Conservation (phyloP, 768 basidiomycete genomes). For the Phlegmacium glaucopus region DNA sequence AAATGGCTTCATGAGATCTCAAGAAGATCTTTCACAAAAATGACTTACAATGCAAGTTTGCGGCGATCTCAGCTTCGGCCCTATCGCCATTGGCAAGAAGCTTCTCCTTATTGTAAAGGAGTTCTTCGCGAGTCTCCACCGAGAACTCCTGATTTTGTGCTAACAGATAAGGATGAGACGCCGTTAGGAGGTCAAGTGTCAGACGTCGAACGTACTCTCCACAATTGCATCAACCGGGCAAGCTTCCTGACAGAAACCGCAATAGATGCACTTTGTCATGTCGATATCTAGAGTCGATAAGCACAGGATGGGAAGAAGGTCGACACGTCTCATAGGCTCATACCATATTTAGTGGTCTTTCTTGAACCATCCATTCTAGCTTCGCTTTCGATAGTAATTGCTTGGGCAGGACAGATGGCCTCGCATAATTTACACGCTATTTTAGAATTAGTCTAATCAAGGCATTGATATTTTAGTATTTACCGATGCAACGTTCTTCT, state of each 20-base stretch:
- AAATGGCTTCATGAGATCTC: conserved; percentile 16
- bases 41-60: conserved; percentile 77
- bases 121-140: conserved; percentile 96
- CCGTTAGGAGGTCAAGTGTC: conserved; percentile 5
- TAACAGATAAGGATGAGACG: conserved; percentile 26
- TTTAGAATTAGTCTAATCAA: too few relatives aligned
- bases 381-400: conserved; percentile 99
- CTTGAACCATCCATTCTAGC: conserved; percentile 92
- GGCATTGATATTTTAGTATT: background rate
- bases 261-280: conserved; percentile 99
- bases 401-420: conserved; percentile 98
- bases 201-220: conserved; percentile 66
- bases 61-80: conserved; percentile 96
- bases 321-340: conserved; percentile 34
- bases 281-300: conserved; percentile 71
- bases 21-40: conserved; percentile 5
- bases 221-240: conserved; percentile 99
- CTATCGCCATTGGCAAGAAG: conserved; percentile 93
- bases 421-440: conserved; percentile 98
- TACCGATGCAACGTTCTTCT: conserved; percentile 98
- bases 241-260: conserved; percentile 99
- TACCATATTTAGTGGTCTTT: conserved; percentile 96
- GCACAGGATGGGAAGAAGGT: conserved; percentile 4
- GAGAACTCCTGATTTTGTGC: conserved; percentile 98
- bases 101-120: conserved; percentile 99